Base-by-base conservation (phyloP, 495 filamentous ascomycete species). In the Lineolata rhizophorae region DNA sequence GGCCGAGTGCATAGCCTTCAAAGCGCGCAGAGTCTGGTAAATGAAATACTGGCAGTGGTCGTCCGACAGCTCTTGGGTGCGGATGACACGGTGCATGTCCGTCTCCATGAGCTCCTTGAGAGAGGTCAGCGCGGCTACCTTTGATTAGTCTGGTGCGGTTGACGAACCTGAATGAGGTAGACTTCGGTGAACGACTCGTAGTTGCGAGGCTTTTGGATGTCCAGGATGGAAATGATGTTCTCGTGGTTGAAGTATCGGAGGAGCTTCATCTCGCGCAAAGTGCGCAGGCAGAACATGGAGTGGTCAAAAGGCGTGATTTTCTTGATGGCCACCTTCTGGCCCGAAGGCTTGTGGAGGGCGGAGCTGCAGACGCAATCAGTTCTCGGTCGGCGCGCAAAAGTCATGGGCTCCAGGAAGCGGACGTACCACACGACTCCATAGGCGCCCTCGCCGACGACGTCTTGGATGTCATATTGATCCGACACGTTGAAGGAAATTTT, bases 401-500 rank as follows among this genome's bases (percentile, higher is more conserved):
- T 33, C 17, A 16, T 18, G 5, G 33, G 13, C 25, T 28, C 6
- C 11, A 14, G 10, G 9, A 17, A n/a, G 13, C 29, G 34, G 44
- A 45, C 76, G 58, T 67, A 95, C 85, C 87, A 95, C 35, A 99
- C 90, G 42, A 99, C 90, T 48, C 90, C 90, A 47, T 99, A 99
- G 39, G 90, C 90, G 43, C 90, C 90, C 54, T 99, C 90, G 34
- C 90, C 90, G 29, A 99, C 90, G 24, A 99, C 90, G 69, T 99
- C 90, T 50, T 92, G 83, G 39, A 99, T 95, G 44, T 95, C 90
- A 52, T 99, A 99, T 55, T 99, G 90, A 48, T 99, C 90, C 42
- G 82, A 92, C 27, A 99, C 90, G 47, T 99, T 99, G 70, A 99
- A 99, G 27, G 83, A 93, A 51, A 99, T 99, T 70, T 95, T 99